phyloP scores from a whole-genome alignment of 2,329 filamentous ascomycete genomes.

The Mariannaea sp. region DNA sequence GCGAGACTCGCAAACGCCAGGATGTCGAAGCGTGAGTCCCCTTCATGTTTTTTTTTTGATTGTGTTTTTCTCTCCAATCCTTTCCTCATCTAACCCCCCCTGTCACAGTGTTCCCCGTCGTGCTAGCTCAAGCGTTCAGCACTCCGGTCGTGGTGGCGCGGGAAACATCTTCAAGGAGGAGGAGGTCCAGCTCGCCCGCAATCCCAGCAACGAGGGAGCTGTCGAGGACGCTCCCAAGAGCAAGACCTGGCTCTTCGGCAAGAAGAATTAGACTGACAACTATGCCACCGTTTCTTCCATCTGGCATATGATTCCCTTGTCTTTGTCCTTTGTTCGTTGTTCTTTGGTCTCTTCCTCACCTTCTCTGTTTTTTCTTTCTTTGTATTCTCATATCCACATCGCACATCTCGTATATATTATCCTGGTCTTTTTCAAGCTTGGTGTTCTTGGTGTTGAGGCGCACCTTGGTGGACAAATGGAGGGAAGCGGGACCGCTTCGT shows the following conservation, averaged over 20 bases:
- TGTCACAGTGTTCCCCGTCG: constrained; percentile 58
- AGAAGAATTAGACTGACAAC: constrained; percentile 47
- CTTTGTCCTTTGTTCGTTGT: constrained; percentile 1
- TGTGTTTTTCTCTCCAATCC: neutral
- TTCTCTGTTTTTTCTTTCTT: neutral
- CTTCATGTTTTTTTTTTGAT: constrained; percentile 20
- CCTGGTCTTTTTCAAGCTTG: constrained; percentile 26
- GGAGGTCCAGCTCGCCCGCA: constrained; percentile 43
- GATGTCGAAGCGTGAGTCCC: constrained; percentile 73
- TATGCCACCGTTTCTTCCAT: neutral
- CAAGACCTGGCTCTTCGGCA: constrained; percentile 56
- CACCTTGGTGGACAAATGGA: constrained; percentile 15
- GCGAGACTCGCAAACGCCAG: constrained; percentile 77
- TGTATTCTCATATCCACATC: too few species aligned
- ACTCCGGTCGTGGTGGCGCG: constrained; percentile 75
- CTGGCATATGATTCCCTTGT: neutral
- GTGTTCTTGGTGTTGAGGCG: constrained; percentile 34
- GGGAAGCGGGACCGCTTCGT: constrained; percentile 15
- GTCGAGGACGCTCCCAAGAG: constrained; percentile 50
- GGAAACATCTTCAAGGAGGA: constrained; percentile 68
- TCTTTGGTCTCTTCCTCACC: constrained; percentile 1
- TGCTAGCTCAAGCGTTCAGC: constrained; percentile 61
- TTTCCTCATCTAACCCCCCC: constrained; percentile 16
- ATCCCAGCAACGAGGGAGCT: constrained; percentile 40
- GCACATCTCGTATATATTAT: neutral